These are phyloP conservation scores for Antitrichia curtipendula DNA, from an alignment of 225 moss, liverwort and hornwort species.

Conservation along the genomic window DNA sequence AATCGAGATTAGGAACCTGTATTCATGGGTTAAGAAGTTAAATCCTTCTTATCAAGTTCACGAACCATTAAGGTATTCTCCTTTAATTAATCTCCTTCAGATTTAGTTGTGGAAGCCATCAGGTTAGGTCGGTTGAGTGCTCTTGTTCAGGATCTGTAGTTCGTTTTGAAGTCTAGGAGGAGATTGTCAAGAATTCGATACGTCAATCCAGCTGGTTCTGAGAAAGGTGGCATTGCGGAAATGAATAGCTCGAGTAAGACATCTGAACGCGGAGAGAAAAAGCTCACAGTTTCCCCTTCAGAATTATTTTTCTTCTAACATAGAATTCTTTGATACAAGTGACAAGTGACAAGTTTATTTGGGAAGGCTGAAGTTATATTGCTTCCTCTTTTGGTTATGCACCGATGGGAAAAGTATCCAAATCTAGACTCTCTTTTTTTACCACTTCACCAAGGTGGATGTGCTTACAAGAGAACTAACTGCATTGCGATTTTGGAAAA, in stretches of 20 bases:
- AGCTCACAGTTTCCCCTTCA: neutral
- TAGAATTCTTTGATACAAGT: neutral
- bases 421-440: neutral
- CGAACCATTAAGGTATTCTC: neutral
- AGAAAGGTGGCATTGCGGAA: neutral
- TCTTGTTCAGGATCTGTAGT: neutral
- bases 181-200: neutral
- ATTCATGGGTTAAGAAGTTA: neutral
- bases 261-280: neutral
- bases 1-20: neutral
- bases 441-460: neutral
- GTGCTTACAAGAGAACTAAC: neutral
- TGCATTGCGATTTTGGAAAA: neutral
- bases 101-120: neutral
- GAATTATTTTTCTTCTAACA: neutral
- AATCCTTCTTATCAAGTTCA: neutral
- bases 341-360: neutral
- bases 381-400: no score
- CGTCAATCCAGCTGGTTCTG: neutral
- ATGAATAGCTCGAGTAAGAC: neutral
- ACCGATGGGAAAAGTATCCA: no score
- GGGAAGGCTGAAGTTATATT: neutral
- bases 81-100: neutral
- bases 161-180: neutral
- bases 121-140: neutral